Conservation (phyloP, 2,329 filamentous ascomycete genomes). For the Nemania abortiva region DNA sequence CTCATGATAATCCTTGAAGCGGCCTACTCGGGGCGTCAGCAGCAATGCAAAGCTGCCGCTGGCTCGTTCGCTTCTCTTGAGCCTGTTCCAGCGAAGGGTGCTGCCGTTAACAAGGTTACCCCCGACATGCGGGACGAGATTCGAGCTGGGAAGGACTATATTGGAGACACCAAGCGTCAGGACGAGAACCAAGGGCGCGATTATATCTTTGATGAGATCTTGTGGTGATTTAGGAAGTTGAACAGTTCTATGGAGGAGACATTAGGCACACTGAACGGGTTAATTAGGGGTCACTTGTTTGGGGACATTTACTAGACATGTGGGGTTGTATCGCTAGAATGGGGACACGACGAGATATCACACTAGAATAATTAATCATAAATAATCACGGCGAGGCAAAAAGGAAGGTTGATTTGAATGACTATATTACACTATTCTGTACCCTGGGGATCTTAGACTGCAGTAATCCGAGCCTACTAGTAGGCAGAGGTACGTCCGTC, state of each 20-base stretch:
- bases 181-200: not conserved
- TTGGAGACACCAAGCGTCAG: not conserved
- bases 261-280: not conserved
- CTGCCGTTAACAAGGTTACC: not conserved
- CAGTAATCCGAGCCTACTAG: not conserved
- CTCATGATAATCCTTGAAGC: constrained; percentile 23
- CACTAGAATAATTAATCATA: not conserved
- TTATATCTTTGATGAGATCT: constrained; percentile 22
- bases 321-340: not conserved
- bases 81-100: constrained; percentile 1
- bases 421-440: constrained; percentile 1
- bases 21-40: constrained; percentile 23
- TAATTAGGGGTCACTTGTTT: not conserved
- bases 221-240: constrained; percentile 23
- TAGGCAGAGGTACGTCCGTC: not conserved
- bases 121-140: not conserved
- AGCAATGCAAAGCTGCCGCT: not conserved
- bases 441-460: not conserved
- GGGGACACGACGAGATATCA: not conserved
- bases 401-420: not conserved
- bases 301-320: constrained; percentile 1
- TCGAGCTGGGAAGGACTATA: not conserved
- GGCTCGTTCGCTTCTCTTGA: constrained; percentile 24
- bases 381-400: not conserved
- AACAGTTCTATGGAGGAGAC: not conserved